These are phyloP conservation scores for Cynara cardunculus DNA, from an alignment of 129 eudicot genomes.

Conservation along the genomic window DNA sequence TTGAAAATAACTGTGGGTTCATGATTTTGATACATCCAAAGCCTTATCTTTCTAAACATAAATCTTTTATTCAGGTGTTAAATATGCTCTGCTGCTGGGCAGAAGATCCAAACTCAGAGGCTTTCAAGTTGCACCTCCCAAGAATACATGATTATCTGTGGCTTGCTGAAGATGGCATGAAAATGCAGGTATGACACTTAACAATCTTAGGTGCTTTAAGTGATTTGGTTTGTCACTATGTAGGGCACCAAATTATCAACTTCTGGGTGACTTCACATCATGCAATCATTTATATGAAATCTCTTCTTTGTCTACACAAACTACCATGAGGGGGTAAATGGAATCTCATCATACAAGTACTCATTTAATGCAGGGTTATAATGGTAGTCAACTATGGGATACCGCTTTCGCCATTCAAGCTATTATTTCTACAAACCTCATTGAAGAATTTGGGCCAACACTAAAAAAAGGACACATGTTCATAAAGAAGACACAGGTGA, in stretches of 20 bases:
- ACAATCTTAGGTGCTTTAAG: neutral
- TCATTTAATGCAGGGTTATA: constrained; percentile 68
- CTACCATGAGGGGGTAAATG: neutral
- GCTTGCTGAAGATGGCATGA: constrained; percentile 99
- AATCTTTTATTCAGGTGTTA: constrained; percentile 52
- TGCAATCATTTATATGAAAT: neutral
- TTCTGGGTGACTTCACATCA: neutral
- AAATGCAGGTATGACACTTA: constrained; percentile 75
- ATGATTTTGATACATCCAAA: neutral
- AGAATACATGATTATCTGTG: constrained; percentile 79
- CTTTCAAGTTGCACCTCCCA: constrained; percentile 87
- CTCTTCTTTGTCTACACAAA: neutral
- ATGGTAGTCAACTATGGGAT: constrained; percentile 97
- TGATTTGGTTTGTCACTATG: neutral
- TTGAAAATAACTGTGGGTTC: neutral
- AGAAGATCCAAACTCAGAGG: constrained; percentile 96
- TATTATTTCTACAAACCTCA: constrained; percentile 62
- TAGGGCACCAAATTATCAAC: neutral
- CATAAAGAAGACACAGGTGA: constrained; percentile 79
- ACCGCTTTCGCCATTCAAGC: constrained; percentile 81
- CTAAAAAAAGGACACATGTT: constrained; percentile 67
- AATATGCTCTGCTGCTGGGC: constrained; percentile 98
- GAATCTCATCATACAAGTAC: neutral
- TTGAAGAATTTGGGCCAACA: constrained; percentile 67
- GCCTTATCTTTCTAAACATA: neutral